A percentile compares a stretch with the other conserved stretches of the same genome.
Conservation (phyloP, 805 yeast genomes). For the Saturnispora sekii region DNA sequence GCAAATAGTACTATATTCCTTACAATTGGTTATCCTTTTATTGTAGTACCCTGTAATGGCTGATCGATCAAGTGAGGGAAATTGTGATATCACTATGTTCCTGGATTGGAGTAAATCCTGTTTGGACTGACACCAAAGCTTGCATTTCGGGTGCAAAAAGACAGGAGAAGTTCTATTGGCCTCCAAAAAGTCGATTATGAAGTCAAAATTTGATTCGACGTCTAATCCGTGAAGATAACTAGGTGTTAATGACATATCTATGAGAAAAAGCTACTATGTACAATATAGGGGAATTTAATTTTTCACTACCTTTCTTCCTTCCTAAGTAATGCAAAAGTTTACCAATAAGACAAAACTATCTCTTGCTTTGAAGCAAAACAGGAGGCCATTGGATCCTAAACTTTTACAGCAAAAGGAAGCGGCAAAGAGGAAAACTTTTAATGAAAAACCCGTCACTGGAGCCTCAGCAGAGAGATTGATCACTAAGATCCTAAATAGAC, state of each 20-base stretch:
- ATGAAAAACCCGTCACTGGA: conserved; percentile 18
- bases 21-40: not conserved
- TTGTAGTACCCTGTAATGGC: not conserved
- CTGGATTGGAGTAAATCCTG: not conserved
- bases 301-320: not conserved
- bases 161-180: not conserved
- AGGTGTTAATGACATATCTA: not conserved
- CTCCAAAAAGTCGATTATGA: not conserved
- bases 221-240: conserved; percentile 1
- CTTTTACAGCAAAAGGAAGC: not conserved
- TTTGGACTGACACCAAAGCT: not conserved
- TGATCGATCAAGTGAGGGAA: not conserved
- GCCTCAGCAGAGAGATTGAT: conserved; percentile 23
- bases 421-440: conserved; percentile 14
- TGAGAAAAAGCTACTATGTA: not conserved
- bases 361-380: conserved; percentile 3
- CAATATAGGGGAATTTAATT: not conserved
- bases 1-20: not conserved
- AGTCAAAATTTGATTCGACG: not conserved
- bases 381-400: conserved; percentile 10
- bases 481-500: conserved; percentile 14
- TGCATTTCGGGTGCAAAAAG: conserved; percentile 3
- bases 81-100: not conserved
- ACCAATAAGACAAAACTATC: conserved; percentile 4
- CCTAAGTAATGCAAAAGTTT: not conserved